Percentiles rank a stretch among this genome's conserved stretches.
These are phyloP conservation scores for Colletotrichum acutatum DNA, from an alignment of 2,329 filamentous ascomycete species.

Conservation along the genomic window DNA sequence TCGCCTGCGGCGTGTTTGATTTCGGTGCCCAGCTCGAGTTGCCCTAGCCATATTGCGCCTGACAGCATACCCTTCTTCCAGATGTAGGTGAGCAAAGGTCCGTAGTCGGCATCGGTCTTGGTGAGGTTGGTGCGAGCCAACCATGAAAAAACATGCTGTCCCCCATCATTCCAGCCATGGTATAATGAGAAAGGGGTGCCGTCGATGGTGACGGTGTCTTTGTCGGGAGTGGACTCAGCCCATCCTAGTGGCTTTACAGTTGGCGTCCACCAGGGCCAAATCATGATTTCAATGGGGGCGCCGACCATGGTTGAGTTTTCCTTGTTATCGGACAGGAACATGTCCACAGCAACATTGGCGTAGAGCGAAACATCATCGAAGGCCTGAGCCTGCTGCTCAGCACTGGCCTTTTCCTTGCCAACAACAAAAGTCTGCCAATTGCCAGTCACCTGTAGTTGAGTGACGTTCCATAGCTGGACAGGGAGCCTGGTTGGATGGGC, in stretches of 20 bases:
- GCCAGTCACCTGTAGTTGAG: constrained; percentile 26
- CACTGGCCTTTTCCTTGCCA: constrained; percentile 23
- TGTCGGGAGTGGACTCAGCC: constrained; percentile 30
- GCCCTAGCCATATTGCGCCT: constrained; percentile 27
- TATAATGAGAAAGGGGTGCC: constrained; percentile 31
- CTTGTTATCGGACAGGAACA: constrained; percentile 31
- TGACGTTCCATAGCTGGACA: constrained; percentile 32
- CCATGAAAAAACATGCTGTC: constrained; percentile 34
- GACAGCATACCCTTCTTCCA: constrained; percentile 31
- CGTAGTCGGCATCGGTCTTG: constrained; percentile 27
- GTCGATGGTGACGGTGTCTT: constrained; percentile 27
- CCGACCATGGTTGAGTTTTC: constrained; percentile 31
- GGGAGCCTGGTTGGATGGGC: constrained; percentile 25
- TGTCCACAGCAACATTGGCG: constrained; percentile 34
- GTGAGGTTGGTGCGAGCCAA: constrained; percentile 29
- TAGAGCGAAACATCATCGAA: constrained; percentile 28
- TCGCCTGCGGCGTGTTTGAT: constrained; percentile 30
- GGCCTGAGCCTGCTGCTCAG: constrained; percentile 18
- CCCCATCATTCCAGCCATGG: constrained; percentile 33
- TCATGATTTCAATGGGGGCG: constrained; percentile 33
- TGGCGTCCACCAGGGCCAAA: constrained; percentile 34
- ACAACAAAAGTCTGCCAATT: constrained; percentile 28
- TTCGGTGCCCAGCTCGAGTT: constrained; percentile 29
- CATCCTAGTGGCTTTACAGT: constrained; percentile 32
- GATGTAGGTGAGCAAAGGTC: constrained; percentile 31